These are phyloP conservation scores for Phaseolus coccineus DNA, from an alignment of 331 rosid genomes.

Conservation along the genomic window DNA sequence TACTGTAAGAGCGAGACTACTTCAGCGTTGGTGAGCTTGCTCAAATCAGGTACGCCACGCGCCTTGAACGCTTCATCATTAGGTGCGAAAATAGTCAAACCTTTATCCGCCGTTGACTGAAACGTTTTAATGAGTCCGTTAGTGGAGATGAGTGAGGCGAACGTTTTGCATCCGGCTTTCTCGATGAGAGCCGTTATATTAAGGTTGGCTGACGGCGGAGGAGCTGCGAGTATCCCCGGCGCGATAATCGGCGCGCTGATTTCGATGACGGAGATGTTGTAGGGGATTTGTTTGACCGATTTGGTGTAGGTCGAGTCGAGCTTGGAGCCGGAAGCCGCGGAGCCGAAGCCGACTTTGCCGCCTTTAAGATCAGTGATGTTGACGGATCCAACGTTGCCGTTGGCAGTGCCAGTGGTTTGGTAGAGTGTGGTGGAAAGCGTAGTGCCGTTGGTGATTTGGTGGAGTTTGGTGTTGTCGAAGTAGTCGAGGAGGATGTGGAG, in stretches of 20 bases:
- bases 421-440: conserved; percentile 81
- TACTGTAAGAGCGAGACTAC: conserved; percentile 71
- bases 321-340: conserved; percentile 87
- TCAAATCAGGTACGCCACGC: conserved; percentile 74
- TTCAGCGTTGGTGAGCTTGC: conserved; percentile 89
- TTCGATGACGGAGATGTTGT: conserved; percentile 85
- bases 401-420: conserved; percentile 89
- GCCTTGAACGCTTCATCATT: conserved; percentile 91
- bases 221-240: conserved; percentile 81
- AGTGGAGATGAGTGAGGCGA: conserved; percentile 60
- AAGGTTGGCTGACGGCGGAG: conserved; percentile 71
- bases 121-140: conserved; percentile 79
- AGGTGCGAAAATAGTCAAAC: conserved; percentile 88
- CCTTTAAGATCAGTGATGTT: conserved; percentile 89
- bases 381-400: conserved; percentile 80
- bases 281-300: conserved; percentile 79
- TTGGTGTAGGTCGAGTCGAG: conserved; percentile 83
- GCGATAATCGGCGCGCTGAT: conserved; percentile 78
- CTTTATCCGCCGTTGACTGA: conserved; percentile 63
- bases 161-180: conserved; percentile 82
- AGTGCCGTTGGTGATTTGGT: conserved; percentile 80
- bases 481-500: conserved; percentile 82
- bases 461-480: conserved; percentile 82
- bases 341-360: conserved; percentile 91
- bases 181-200: conserved; percentile 80